Conservation (phyloP, 129 eudicot species). For the Pittosporum tobira region DNA sequence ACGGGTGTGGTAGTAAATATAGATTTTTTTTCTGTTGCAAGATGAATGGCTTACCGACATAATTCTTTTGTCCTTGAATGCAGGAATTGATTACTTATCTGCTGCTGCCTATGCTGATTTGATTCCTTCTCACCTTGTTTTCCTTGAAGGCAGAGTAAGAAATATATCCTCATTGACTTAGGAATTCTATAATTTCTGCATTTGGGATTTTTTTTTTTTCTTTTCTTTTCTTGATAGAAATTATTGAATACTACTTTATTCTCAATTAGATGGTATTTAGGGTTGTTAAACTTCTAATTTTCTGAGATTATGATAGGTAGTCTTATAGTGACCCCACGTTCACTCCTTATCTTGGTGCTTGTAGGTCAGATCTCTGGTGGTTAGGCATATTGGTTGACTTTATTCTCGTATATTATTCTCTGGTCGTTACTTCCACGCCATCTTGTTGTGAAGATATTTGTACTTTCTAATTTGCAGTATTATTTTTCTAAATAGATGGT, state of each 20-base stretch:
- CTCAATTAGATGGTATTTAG: too few species aligned
- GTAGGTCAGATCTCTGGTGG: neutral
- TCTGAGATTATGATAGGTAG: neutral
- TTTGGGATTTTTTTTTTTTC: neutral
- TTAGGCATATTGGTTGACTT: neutral
- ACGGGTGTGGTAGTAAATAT: too few species aligned
- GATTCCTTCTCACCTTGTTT: conserved; percentile 73
- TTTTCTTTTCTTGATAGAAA: too few species aligned
- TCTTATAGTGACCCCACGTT: neutral
- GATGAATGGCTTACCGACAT: conserved; percentile 3
- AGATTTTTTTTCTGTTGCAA: neutral
- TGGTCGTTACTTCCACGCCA: neutral
- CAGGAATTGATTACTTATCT: conserved; percentile 86
- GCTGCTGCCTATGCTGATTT: conserved; percentile 65
- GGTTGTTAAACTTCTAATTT: neutral
- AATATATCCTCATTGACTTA: neutral
- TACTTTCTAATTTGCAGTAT: too few species aligned
- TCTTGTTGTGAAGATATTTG: too few species aligned
- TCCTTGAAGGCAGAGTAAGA: conserved; percentile 70
- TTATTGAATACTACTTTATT: too few species aligned
- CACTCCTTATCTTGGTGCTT: neutral
- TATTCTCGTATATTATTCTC: too few species aligned
- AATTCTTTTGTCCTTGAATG: conserved; percentile 17
- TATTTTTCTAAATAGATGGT: too few species aligned
- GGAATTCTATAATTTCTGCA: neutral